Evolutionary conservation across 2,329 filamentous ascomycete genomes (phyloP), one percentile per base, ranked within the genome.

Genomic region (Magnaporthiopsis rhizophila): DNA sequence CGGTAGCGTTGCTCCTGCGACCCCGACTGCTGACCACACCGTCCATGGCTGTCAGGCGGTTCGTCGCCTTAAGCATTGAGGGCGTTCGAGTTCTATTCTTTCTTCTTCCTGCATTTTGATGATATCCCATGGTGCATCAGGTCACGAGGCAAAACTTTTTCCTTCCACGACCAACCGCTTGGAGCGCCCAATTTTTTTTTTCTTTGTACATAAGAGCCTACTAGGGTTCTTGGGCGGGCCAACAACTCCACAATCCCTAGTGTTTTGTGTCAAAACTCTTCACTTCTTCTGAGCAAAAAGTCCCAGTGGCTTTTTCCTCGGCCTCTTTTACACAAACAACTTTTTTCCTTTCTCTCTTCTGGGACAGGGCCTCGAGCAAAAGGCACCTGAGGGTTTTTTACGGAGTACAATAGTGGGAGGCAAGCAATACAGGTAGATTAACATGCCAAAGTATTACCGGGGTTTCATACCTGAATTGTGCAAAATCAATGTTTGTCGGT

Each of bases 91-190:
- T 4, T 7, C 38, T 21, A 15, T 5, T 18, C 15, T 38, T 60
- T 60, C 21, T 60, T 4, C 12, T 60, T 53, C 45, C n/a, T 53
- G 63, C 53, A 24, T 53, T 45, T 38, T 57, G 59, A 32, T 60
- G 59, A 24, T 34, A 60, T 53, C 45, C 45, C 45, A 53, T 45
- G 45, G 45, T n/a, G 45, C 45, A 53, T 53, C 45, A 53, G 30
- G 45, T 24, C 45, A 53, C n/a, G 59, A 34, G 9, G 62, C 64
- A 62, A 65, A 65, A 24, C 45, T 66, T 60, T 30, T 34, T 8
- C 30, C 28, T 6, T 6, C 28, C 45, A 53, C 24, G n/a, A 24
- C 15, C 45, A n/a, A 50, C n/a, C 21, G 21, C 30, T 13, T 53
- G 45, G 45, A n/a, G 9, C 21, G 45, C 21, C 15, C 18, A 53